Evolutionary conservation across 2,329 filamentous ascomycete species (phyloP), one percentile per base, ranked within the genome.

Genomic region (Ceratocystis alfenasii): DNA sequence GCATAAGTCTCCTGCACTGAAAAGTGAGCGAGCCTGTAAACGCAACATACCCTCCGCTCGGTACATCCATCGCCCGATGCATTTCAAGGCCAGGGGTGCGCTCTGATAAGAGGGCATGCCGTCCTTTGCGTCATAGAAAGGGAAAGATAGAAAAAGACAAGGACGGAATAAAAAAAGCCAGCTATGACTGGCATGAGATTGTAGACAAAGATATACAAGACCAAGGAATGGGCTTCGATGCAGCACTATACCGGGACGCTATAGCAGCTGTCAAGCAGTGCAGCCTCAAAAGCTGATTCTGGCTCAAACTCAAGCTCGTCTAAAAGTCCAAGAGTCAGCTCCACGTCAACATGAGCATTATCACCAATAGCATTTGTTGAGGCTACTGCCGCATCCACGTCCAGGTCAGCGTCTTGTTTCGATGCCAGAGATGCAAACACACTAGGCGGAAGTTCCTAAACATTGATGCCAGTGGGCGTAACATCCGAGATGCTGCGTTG

Each of bases 401-500:
- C 36, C 36, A 41, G 36, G 10, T 41, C 36, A 15, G 36, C 12
- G 17, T 59, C 55, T 36, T 59, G 55, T 20, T 59, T 59, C 30
- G 55, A 59, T 59, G 55, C 55, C 17, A 65, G 45, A 15, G 53
- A 62, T 33, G 36, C 53, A 61, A 57, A 41, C 28, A 48, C 33
- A 20, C 41, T 60, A 25, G 57, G 66, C 60, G 53, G 41, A 61
- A 63, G 45, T 57, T 65, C 67, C 65, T 66, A 66, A 66, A 55
- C 55, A 53, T 60, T 62, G 45, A 69, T 46, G 61, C 65, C 55
- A 45, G 76, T 69, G 82, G 73, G 71, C 69, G 79, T 78, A 64
- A 84, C 78, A 69, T 85, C 82, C 25, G 82, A 81, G 68, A 84
- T 81, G 73, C 82, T 85, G 71, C 82, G 76, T 69, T 84, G 81